These are phyloP conservation scores for Xylaria sp. DNA, from an alignment of 2,329 filamentous ascomycete genomes.

Conservation along the genomic window DNA sequence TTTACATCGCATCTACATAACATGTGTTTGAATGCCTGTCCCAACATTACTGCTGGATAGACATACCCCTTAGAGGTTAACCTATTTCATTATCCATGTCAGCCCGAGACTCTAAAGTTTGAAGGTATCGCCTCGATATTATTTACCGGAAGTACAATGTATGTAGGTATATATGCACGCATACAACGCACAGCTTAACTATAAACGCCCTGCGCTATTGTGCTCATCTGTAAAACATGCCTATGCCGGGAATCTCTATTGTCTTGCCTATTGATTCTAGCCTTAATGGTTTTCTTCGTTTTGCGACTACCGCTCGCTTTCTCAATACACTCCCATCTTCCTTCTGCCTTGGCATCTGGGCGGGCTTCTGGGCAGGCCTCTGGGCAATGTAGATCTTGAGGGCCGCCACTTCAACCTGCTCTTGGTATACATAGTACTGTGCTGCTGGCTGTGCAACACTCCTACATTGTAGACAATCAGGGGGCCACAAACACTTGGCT, in stretches of 20 bases:
- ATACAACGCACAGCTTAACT: not conserved
- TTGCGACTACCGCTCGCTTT: slow-evolving; percentile 18
- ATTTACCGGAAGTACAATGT: too few relatives aligned
- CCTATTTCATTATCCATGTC: too few relatives aligned
- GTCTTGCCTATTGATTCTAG: slow-evolving; percentile 12
- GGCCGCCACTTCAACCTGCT: slow-evolving; percentile 21
- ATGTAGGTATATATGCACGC: too few relatives aligned
- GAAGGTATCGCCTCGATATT: too few relatives aligned
- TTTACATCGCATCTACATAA: not conserved
- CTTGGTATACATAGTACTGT: slow-evolving; percentile 9
- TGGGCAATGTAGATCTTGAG: slow-evolving; percentile 35
- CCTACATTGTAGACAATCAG: slow-evolving; percentile 21
- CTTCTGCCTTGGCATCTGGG: slow-evolving; percentile 32
- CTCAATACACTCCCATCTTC: slow-evolving; percentile 21
- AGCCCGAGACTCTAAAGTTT: too few relatives aligned
- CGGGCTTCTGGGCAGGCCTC: slow-evolving; percentile 31
- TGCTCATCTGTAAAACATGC: not conserved
- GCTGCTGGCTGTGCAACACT: slow-evolving; percentile 34
- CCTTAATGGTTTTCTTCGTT: slow-evolving; percentile 11
- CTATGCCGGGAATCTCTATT: slow-evolving; percentile 14
- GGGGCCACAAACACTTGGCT: slow-evolving; percentile 39
- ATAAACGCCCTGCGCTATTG: not conserved
- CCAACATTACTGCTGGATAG: too few relatives aligned
- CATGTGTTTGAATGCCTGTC: too few relatives aligned
- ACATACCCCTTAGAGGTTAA: too few relatives aligned